Base-by-base conservation (phyloP, 139 green algal genomes). In the Diplosphaera chodatii region DNA sequence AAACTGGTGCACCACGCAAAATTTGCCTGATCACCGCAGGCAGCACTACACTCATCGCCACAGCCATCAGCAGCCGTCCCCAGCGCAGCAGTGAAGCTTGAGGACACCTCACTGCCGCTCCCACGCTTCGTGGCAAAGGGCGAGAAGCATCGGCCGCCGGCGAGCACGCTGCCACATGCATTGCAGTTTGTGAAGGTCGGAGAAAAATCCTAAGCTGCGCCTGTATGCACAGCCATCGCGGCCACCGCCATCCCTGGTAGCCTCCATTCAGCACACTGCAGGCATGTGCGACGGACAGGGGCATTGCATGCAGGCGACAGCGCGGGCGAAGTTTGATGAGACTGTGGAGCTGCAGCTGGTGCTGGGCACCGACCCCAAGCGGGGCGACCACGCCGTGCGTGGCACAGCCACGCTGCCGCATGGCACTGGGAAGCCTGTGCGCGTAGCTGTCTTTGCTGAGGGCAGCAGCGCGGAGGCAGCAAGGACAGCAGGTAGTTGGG, bases 381-480 rank as follows among this genome's bases (percentile, higher is more conserved):
- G 83, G 2, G 84, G 87, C 28, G 89, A 95, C 71, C 89, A 95
- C 85, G 82, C 87, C 55, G 87, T 97, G 30, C 82, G 92, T 0
- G 91, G 91, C 30, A 80, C 79, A 13, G 82, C 82, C 3, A 63
- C 82, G 66, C 83, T 97, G 68, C 92, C 92, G 0, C 80, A 93
- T 72, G 89, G 90, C 69, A 91, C 89, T 16, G 91, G 89, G 55
- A 88, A 88, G 66, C 48, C 37, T 0, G 65, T 90, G 32, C 77
- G 85, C 1, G 77, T 98, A 0, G 88, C 80, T 10, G 93, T 97
- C 28, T 98, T 98, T 86, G 91, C 90, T 2, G 80, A 87, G 66
- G 83, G 77, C 40, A 82, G 82, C 1, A 74, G 71, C 25, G 92
- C 85, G 23, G 83, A 91, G 31, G 79, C 78, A 8, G 92, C 93